phyloP scores from a whole-genome alignment of 176 grass and related monocot genomes.

The Elymus sibiricus region DNA sequence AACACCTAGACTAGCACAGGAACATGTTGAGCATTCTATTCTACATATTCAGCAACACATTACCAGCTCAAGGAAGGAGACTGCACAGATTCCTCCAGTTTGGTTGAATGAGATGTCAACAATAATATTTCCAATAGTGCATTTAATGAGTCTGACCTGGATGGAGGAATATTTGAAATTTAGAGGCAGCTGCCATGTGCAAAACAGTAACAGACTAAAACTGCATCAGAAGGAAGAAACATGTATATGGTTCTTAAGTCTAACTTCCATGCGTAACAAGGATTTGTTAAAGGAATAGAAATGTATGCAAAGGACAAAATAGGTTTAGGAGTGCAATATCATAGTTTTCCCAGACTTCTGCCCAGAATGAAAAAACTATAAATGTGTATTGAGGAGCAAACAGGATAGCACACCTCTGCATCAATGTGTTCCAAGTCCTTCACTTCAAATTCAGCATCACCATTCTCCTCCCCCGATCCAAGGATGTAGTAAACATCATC shows the following conservation, averaged over 20 bases:
- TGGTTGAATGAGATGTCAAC: constrained; percentile 98
- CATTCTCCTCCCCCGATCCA: constrained; percentile 49
- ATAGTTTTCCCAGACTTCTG: neutral
- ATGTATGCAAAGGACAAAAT: neutral
- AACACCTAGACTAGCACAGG: constrained; percentile 14
- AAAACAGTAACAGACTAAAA: constrained; percentile 27
- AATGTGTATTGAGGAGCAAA: constrained; percentile 6
- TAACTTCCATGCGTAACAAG: neutral
- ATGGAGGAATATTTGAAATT: constrained; percentile 29
- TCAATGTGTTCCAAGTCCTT: constrained; percentile 63
- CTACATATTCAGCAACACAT: constrained; percentile 6
- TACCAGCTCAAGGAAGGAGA: constrained; percentile 94
- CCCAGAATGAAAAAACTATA: neutral
- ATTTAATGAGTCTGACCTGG: constrained; percentile 93
- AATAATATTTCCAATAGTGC: constrained; percentile 73
- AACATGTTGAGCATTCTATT: constrained; percentile 14
- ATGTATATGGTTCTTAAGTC: neutral
- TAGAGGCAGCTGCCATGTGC: neutral
- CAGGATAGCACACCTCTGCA: constrained; percentile 55
- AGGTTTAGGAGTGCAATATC: neutral
- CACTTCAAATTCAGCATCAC: constrained; percentile 63
- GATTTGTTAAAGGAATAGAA: neutral
- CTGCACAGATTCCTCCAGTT: constrained; percentile 63
- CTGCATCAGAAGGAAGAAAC: constrained; percentile 12
- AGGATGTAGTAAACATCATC: constrained; percentile 55